These are phyloP conservation scores for Penicillium coprophilum DNA, from an alignment of 495 filamentous ascomycete genomes.

Conservation along the genomic window DNA sequence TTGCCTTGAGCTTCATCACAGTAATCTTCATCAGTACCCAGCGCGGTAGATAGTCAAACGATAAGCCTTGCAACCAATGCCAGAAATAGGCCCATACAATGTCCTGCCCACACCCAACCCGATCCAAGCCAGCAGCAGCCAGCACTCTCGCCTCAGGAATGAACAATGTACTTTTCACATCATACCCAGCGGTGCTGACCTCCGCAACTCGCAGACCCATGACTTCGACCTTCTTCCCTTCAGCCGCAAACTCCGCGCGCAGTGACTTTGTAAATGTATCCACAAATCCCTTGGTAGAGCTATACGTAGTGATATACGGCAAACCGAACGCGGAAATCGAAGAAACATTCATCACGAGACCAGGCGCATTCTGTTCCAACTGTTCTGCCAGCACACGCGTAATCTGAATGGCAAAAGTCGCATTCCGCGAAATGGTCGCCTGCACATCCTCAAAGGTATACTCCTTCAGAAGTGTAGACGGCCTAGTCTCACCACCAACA, in stretches of 20 bases:
- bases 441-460: slow-evolving; percentile 25
- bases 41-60: slow-evolving; percentile 25
- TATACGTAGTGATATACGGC: slow-evolving; percentile 39
- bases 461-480: slow-evolving; percentile 23
- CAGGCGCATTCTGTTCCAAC: slow-evolving; percentile 28
- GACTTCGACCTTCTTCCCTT: slow-evolving; percentile 29
- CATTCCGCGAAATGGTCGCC: slow-evolving; percentile 36
- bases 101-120: slow-evolving; percentile 31
- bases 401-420: slow-evolving; percentile 42
- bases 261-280: slow-evolving; percentile 32
- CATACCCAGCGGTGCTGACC: slow-evolving; percentile 24
- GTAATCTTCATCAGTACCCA: slow-evolving; percentile 23
- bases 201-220: slow-evolving; percentile 30
- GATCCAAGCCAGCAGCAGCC: slow-evolving; percentile 31
- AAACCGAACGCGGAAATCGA: slow-evolving; percentile 33
- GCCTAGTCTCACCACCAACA: slow-evolving; percentile 38
- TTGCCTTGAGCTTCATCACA: slow-evolving; percentile 12
- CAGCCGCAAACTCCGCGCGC: slow-evolving; percentile 30
- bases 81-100: slow-evolving; percentile 32
- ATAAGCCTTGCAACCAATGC: slow-evolving; percentile 28
- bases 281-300: slow-evolving; percentile 40
- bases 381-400: slow-evolving; percentile 40
- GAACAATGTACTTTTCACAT: slow-evolving; percentile 22
- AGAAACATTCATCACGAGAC: slow-evolving; percentile 47
- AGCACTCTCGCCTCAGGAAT: slow-evolving; percentile 22